Base-by-base conservation (phyloP, 176 grass and related monocot species). In the Eragrostis curvula region DNA sequence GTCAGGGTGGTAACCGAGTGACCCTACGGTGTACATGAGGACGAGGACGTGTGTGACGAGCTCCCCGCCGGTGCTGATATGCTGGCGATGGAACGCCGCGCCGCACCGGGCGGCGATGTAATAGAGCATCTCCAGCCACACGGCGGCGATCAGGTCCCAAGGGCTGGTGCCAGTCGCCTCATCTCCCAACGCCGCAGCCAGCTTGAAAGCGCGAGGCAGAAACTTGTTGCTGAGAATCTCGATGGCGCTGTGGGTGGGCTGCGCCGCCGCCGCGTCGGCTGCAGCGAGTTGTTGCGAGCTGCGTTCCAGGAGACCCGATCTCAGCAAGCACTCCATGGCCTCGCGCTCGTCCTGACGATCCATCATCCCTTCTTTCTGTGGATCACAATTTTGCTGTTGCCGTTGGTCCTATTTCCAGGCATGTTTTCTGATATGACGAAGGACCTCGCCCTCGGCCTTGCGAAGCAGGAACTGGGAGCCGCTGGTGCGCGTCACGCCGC, bases 101-200 rank as follows among this genome's bases (percentile, higher is more conserved):
- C 78, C 78, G 23, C 78, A 81, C 65, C 78, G 36, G 23, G 78
- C 23, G 1, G 29, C 78, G 1, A 81, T 27, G 50, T 81, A 81
- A 50, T 58, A 81, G 36, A 81, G 66, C 78, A 81, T 81, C 78
- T 71, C 79, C 66, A 71, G 66, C 66, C 79, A 81, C 49, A 81
- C 66, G 15, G 67, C 39, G 78, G 40, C 66, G 66, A 81, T 70
- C 30, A 81, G 32, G 50, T 43, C 78, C 78, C 78, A 81, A 2
- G 15, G 66, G 67, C n/a, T 41, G 49, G 65, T 50, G 14, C 17
- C 32, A 7, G 15, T 36, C 7, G 2, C 17, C 36, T 12, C 64
- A 30, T 7, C n/a, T n/a, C n/a, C 66, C 40, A 81, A 52, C 17
- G 66, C 66, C 66, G 55, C 66, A 36, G 78, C 78, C 50, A 81